phyloP scores from a whole-genome alignment of 1,139 yeast species.

The Suhomyces kunorum region DNA sequence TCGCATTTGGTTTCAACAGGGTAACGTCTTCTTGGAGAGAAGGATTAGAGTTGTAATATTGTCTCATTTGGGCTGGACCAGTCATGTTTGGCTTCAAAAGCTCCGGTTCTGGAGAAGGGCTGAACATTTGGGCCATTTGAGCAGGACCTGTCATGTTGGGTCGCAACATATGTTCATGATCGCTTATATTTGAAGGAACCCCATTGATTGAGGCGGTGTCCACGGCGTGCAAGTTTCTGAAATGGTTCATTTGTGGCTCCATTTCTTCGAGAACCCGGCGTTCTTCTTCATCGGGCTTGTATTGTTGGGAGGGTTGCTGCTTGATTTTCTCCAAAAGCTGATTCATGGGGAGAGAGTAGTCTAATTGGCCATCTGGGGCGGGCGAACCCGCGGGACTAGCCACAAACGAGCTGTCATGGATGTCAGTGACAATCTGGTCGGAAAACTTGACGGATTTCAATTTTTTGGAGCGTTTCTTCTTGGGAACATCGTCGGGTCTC shows the following conservation, averaged over 20 bases:
- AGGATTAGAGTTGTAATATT: conserved; percentile 12
- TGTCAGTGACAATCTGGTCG: conserved; percentile 56
- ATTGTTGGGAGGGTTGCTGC: conserved; percentile 24
- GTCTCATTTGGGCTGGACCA: conserved; percentile 31
- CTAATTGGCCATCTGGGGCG: conserved; percentile 32
- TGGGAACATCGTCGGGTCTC: conserved; percentile 49
- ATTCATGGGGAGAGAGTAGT: conserved; percentile 72
- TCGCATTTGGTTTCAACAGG: conserved; percentile 36
- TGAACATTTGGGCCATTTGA: conserved; percentile 36
- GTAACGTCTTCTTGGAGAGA: conserved; percentile 11
- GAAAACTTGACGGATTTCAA: conserved; percentile 69
- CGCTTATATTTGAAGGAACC: conserved; percentile 52
- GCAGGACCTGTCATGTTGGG: conserved; percentile 62
- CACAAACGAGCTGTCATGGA: conserved; percentile 33
- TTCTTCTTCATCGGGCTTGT: conserved; percentile 48
- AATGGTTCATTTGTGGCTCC: conserved; percentile 66
- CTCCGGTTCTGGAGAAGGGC: conserved; percentile 27
- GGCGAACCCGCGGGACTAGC: conserved; percentile 30
- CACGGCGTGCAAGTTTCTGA: conserved; percentile 59
- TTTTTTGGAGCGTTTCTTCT: conserved; percentile 36
- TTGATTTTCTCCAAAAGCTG: conserved; percentile 54
- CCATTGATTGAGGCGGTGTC: conserved; percentile 67
- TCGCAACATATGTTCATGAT: conserved; percentile 31
- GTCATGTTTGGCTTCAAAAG: conserved; percentile 29
- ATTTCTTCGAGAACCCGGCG: conserved; percentile 64